Base-by-base conservation (phyloP, 768 basidiomycete genomes). In the Lactarius tabidus region DNA sequence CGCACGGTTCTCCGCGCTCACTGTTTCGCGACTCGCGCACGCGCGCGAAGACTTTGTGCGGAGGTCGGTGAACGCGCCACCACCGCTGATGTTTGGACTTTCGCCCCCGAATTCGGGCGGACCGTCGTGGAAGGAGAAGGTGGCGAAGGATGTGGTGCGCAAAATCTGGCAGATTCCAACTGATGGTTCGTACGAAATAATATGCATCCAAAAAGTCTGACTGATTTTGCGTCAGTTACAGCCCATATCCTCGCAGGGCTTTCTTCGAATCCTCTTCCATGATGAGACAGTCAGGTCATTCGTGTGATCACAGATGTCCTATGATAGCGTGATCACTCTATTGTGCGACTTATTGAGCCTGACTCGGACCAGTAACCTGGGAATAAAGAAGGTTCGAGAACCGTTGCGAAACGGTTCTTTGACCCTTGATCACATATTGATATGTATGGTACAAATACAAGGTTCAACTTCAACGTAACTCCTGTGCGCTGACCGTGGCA, bases 361-460 rank as follows among this genome's bases (percentile, higher is more conserved):
- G 39, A 41, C 39, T 15, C 6, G 39, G 5, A 23, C 48, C 26
- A 51, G 48, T 26, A 12, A 51, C 48, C 48, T 26, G 48, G 45
- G 55, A 18, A 55, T 36, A 60, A 28, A 28, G 29, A 51, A 41
- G 63, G 57, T 59, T 55, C 38, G 57, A 58, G 52, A 28, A 54
- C 1, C 45, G 58, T 26, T 26, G 23, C 33, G 52, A 55, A 59
- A 45, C 52, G 39, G 55, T 59, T 36, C 52, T 59, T 26, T 38
- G 18, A 48, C 26, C 45, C 45, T 55, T 33, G 52, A 31, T 59
- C 54, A 36, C 53, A 48, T 56, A 60, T 36, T 20, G 53, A 38
- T 56, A 65, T 36, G 18, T 38, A 65, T 36, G 39, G 1, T 65
- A 65, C 59, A 60, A 55, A 61, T 65, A 65, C 64, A 65, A 51